These are phyloP conservation scores for Excoecaria cochinchinensis DNA, from an alignment of 345 rosid genomes.

Conservation along the genomic window DNA sequence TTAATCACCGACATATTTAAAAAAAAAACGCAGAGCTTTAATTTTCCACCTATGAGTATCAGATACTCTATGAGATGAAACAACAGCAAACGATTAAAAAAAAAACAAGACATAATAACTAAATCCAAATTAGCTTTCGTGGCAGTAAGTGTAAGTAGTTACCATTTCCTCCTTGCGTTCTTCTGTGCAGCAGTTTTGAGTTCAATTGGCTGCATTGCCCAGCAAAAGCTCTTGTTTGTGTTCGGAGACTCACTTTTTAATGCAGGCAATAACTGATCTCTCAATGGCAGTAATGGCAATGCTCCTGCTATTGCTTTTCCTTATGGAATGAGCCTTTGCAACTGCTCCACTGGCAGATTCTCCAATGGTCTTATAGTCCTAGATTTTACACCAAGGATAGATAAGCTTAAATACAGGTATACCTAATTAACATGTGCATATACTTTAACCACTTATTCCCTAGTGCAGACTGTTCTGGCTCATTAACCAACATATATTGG, in stretches of 20 bases:
- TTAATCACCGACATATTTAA: background rate
- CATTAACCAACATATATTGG: background rate
- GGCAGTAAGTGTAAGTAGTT: background rate
- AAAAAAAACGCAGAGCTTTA: background rate
- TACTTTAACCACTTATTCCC: background rate
- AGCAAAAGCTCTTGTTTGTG: conserved; percentile 5
- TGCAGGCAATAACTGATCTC: background rate
- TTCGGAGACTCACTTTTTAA: conserved; percentile 3
- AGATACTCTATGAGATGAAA: background rate
- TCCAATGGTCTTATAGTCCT: conserved; percentile 3
- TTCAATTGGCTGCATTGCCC: background rate
- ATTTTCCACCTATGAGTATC: background rate
- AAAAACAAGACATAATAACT: background rate
- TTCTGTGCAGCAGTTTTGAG: background rate
- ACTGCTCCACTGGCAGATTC: conserved; percentile 1
- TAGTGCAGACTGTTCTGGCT: background rate
- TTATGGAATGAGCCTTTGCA: background rate
- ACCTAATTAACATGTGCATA: background rate
- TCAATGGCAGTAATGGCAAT: background rate
- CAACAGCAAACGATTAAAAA: background rate
- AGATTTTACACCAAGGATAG: background rate
- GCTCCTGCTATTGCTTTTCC: background rate
- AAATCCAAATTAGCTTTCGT: background rate
- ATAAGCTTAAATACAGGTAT: background rate
- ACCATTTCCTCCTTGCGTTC: background rate